These are phyloP conservation scores for Termitomyces eurrhizus DNA, from an alignment of 768 basidiomycete genomes.

Conservation along the genomic window DNA sequence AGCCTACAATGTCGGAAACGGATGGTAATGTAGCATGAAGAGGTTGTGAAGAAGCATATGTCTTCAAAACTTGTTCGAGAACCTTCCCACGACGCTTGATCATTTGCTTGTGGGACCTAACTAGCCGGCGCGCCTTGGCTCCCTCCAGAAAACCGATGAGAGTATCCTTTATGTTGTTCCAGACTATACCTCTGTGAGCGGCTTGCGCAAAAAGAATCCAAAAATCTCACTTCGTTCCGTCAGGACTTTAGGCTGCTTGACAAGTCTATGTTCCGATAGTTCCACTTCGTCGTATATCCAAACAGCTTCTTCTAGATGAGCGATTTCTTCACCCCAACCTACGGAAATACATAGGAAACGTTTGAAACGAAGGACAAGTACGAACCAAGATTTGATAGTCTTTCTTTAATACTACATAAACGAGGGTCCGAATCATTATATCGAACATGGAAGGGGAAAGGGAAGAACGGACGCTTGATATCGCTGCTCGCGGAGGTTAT, in stretches of 20 bases:
- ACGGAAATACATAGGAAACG: neutral
- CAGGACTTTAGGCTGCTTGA: conserved; percentile 9
- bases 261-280: conserved; percentile 13
- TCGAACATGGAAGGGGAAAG: neutral
- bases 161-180: conserved; percentile 15
- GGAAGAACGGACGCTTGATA: conserved; percentile 11
- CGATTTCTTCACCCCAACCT: conserved; percentile 18
- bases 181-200: conserved; percentile 8
- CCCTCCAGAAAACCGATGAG: conserved; percentile 15
- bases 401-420: conserved; percentile 9
- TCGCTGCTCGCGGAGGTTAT: conserved; percentile 13
- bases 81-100: conserved; percentile 10
- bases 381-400: conserved; percentile 8
- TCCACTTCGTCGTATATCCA: neutral
- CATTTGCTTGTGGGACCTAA: neutral
- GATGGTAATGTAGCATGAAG: conserved; percentile 13
- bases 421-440: neutral
- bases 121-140: conserved; percentile 11
- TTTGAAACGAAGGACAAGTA: neutral
- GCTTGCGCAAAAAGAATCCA: neutral
- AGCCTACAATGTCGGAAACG: conserved; percentile 15
- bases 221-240: conserved; percentile 11
- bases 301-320: conserved; percentile 1
- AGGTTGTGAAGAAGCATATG: conserved; percentile 10
- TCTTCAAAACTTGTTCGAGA: conserved; percentile 10